These are phyloP conservation scores for Tripterygium wilfordii DNA, from an alignment of 177 flowering plant species.

Conservation along the genomic window DNA sequence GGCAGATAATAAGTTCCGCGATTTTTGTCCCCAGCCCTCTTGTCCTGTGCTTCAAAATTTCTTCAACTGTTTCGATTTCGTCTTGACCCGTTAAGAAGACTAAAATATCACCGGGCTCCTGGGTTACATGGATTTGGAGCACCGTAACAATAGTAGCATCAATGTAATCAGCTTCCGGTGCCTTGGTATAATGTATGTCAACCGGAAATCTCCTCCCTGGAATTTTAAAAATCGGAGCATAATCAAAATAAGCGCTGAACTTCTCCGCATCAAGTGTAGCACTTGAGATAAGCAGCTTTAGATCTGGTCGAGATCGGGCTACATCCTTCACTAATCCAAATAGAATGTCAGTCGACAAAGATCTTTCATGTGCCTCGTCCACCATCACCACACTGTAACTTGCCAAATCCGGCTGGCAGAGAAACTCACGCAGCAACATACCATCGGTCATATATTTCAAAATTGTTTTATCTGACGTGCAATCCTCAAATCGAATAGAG, in stretches of 20 bases:
- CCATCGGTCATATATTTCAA: slow-evolving; percentile 99
- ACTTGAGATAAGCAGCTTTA: slow-evolving; percentile 94
- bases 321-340: slow-evolving; percentile 98
- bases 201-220: slow-evolving; percentile 98
- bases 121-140: slow-evolving; percentile 83
- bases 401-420: slow-evolving; percentile 92
- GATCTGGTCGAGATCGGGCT: slow-evolving; percentile 83
- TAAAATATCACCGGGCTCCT: slow-evolving; percentile 72
- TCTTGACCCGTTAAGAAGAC: slow-evolving; percentile 50
- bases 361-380: slow-evolving; percentile 98
- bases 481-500: slow-evolving; percentile 97
- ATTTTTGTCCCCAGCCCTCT: slow-evolving; percentile 88
- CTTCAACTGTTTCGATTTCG: slow-evolving; percentile 96
- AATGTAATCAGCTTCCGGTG: slow-evolving; percentile 95
- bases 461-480: slow-evolving; percentile 91
- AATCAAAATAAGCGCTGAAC: slow-evolving; percentile 92
- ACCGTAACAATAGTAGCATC: slow-evolving; percentile 95
- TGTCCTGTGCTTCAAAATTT: slow-evolving; percentile 76
- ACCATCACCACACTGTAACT: slow-evolving; percentile 97
- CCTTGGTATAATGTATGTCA: slow-evolving; percentile 83
- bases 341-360: slow-evolving; percentile 88
- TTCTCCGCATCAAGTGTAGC: slow-evolving; percentile 98
- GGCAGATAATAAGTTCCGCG: slow-evolving; percentile 90
- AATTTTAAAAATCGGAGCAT: slow-evolving; percentile 87
- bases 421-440: slow-evolving; percentile 89